These are phyloP conservation scores for Penicillium fimorum DNA, from an alignment of 495 filamentous ascomycete genomes.

Conservation along the genomic window DNA sequence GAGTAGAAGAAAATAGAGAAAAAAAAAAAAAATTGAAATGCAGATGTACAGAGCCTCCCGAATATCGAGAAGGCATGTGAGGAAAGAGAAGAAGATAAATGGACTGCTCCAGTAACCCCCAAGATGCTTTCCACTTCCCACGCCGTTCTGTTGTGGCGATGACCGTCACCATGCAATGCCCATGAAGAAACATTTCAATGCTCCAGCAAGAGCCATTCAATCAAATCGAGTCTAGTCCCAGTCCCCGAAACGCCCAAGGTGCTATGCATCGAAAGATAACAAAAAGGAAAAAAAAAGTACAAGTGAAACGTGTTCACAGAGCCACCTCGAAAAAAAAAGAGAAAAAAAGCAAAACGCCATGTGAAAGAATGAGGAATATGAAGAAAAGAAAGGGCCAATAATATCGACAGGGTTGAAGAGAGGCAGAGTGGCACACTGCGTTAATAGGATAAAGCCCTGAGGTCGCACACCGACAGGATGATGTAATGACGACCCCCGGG, in stretches of 20 bases:
- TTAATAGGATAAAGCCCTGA: neutral
- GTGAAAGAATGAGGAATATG: conserved; percentile 10
- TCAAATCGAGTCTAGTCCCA: conserved; percentile 38
- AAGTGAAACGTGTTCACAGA: conserved; percentile 24
- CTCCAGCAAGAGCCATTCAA: conserved; percentile 32
- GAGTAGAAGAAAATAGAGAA: conserved; percentile 1
- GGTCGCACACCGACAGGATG: conserved; percentile 12
- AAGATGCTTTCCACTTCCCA: conserved; percentile 31
- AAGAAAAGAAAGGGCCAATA: conserved; percentile 10
- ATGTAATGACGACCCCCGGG: conserved; percentile 10
- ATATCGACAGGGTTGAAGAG: conserved; percentile 18
- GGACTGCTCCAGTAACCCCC: conserved; percentile 28
- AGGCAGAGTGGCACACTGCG: conserved; percentile 8
- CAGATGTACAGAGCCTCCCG: conserved; percentile 20
- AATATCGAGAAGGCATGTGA: conserved; percentile 9
- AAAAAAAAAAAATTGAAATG: conserved; percentile 1
- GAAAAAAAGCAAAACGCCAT: too few species aligned
- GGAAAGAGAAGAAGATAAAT: conserved; percentile 17
- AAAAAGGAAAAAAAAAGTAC: conserved; percentile 22
- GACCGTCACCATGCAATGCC: conserved; percentile 32
- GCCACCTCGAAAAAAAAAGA: conserved; percentile 13
- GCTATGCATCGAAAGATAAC: conserved; percentile 34
- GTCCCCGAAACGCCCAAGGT: conserved; percentile 36
- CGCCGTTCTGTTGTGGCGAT: conserved; percentile 27
- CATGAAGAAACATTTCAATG: conserved; percentile 35